phyloP scores from a whole-genome alignment of 2,329 filamentous ascomycete genomes.

The Neonectria neomacrospora region DNA sequence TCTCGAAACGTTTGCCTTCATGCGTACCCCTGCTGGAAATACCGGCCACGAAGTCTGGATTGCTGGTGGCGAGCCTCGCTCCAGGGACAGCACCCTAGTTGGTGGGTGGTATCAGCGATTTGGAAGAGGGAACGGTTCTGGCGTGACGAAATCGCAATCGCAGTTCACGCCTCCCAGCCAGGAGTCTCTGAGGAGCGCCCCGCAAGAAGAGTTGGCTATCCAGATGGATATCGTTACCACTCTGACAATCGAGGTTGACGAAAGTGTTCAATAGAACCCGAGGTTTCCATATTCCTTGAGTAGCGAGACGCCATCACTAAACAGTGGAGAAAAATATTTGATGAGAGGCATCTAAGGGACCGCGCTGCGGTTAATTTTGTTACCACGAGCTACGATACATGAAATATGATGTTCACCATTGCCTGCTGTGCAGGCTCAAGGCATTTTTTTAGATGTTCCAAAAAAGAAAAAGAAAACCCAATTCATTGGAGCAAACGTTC shows the following conservation, averaged over 20 bases:
- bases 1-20: constrained; percentile 62
- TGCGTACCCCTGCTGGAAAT: constrained; percentile 52
- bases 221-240: constrained; percentile 56
- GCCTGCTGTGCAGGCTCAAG: constrained; percentile 11
- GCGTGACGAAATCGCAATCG: background rate
- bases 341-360: constrained; percentile 17
- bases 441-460: constrained; percentile 7
- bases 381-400: background rate
- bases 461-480: too few species aligned
- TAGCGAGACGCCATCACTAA: constrained; percentile 40
- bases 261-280: constrained; percentile 35
- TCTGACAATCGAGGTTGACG: constrained; percentile 52
- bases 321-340: constrained; percentile 29
- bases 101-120: constrained; percentile 44
- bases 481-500: background rate
- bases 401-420: background rate
- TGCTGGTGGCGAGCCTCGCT: constrained; percentile 38
- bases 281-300: constrained; percentile 34
- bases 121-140: constrained; percentile 16
- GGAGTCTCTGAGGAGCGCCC: constrained; percentile 46
- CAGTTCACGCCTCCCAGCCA: constrained; percentile 40
- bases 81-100: constrained; percentile 18
- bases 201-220: constrained; percentile 43
- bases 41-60: constrained; percentile 56
- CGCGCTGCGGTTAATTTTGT: background rate